A percentile compares a stretch with the other conserved stretches of the same genome.
These are phyloP conservation scores for Ochetophila trinervis DNA, from an alignment of 306 rosid species.

Conservation along the genomic window DNA sequence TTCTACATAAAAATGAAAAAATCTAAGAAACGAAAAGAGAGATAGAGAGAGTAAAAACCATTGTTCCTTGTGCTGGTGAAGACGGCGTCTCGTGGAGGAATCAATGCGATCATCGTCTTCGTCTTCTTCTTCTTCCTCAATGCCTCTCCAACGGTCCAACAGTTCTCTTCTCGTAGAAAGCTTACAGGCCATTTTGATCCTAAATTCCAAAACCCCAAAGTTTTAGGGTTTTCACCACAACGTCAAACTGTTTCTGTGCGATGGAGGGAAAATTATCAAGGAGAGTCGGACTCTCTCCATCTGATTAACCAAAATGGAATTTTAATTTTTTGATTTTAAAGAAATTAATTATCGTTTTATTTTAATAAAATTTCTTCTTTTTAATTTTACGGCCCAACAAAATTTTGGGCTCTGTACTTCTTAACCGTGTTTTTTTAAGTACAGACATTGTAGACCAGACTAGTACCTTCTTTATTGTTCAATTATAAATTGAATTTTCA, in stretches of 20 bases:
- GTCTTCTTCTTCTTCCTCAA: constrained; percentile 65
- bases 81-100: constrained; percentile 39
- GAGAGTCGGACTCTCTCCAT: too few species aligned
- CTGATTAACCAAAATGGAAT: too few species aligned
- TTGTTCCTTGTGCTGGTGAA: constrained; percentile 65
- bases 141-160: constrained; percentile 68
- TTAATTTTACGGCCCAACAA: too few species aligned
- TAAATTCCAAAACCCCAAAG: neutral
- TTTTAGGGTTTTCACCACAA: constrained; percentile 20
- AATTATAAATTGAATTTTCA: too few species aligned
- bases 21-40: neutral
- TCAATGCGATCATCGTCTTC: constrained; percentile 37
- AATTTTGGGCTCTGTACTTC: too few species aligned
- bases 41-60: constrained; percentile 37
- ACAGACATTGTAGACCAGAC: too few species aligned
- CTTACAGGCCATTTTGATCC: constrained; percentile 41
- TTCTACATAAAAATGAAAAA: neutral
- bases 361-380: too few species aligned
- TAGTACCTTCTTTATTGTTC: too few species aligned
- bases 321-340: too few species aligned
- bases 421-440: too few species aligned
- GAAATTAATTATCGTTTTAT: too few species aligned
- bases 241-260: neutral
- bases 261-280: neutral
- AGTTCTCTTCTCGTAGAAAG: constrained; percentile 45